Evolutionary conservation across 768 basidiomycete genomes (phyloP), one percentile per base, ranked within the genome.

Genomic region (Auricularia sp.): DNA sequence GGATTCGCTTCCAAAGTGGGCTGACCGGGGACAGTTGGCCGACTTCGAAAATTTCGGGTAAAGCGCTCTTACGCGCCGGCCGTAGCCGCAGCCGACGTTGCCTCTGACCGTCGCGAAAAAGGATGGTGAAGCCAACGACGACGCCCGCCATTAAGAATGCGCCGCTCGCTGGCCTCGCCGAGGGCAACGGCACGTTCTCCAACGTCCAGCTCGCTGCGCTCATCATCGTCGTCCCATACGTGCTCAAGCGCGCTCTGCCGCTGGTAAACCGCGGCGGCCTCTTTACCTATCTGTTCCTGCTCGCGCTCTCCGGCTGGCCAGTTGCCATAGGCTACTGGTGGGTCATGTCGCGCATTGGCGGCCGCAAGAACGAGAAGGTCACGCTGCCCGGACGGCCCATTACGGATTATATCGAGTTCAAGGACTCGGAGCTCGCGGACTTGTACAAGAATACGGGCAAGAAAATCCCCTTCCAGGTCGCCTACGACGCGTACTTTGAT

Each of bases 401-500:
- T 66, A 89, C 90, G 69, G 84, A 90, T 68, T 99, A 98, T 74
- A 90, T 98, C 72, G 88, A 87, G 56, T 88, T 98, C 78, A 87
- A 91, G 66, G 93, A 96, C 78, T 75, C 78, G 0, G 88, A 87
- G 65, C 82, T 98, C 73, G 90, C 86, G 79, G 80, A 81, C 36
- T 79, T 85, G 65, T 98, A 95, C 78, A 76, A 84, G 36, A 90
- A 87, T 76, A 14, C 56, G 23, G 56, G 56, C 56, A 84, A 86
- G 70, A 98, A 97, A 77, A 98, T 99, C 65, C 94, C 94, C 62
- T 95, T 97, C 88, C 96, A 99, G 77, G 77, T 90, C 68, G 96
- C 97, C 81, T 88, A 98, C 73, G 97, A 99, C 79, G 91, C 93
- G 67, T 98, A 89, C 78, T 98, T 99, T 74, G 93, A 95, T 61